A percentile compares a stretch with the other conserved stretches of the same genome.
Conservation (phyloP, 176 grass and related monocot genomes). For the Melocanna baccifera region DNA sequence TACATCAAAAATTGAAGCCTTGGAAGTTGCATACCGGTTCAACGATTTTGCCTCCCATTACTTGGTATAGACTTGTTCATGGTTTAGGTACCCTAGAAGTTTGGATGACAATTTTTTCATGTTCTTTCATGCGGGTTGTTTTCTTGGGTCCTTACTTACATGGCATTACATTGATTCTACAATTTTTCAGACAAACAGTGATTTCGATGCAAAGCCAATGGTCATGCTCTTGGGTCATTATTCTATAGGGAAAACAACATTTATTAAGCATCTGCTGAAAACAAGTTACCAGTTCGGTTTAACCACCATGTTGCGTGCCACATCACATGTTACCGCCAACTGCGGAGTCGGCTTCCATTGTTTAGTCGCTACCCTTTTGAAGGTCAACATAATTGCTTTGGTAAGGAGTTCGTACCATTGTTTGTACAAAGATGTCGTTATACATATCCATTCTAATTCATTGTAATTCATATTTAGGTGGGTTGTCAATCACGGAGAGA, state of each 20-base stretch:
- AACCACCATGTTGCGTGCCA: no score
- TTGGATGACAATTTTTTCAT: not conserved
- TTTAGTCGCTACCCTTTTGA: no score
- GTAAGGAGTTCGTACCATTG: no score
- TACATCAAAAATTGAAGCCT: constrained; percentile 96
- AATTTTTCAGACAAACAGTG: constrained; percentile 76
- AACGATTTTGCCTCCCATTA: constrained; percentile 77
- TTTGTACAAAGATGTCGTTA: no score
- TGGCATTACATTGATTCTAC: not conserved
- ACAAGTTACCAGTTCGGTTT: constrained; percentile 72
- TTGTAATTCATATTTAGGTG: no score
- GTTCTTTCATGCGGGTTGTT: not conserved
- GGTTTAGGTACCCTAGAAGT: not conserved
- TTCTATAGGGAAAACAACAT: constrained; percentile 96
- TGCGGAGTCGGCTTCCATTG: no score
- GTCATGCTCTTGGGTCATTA: constrained; percentile 99
- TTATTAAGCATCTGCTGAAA: constrained; percentile 91
- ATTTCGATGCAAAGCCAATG: constrained; percentile 99
- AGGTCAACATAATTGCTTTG: no score
- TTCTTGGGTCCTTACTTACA: not conserved
- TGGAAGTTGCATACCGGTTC: constrained; percentile 76
- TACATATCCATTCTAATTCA: no score
- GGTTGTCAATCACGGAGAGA: no score
- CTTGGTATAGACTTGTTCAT: constrained; percentile 47
- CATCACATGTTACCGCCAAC: no score